Base-by-base conservation (phyloP, 768 basidiomycete genomes). In the Russula griseocarnosa region DNA sequence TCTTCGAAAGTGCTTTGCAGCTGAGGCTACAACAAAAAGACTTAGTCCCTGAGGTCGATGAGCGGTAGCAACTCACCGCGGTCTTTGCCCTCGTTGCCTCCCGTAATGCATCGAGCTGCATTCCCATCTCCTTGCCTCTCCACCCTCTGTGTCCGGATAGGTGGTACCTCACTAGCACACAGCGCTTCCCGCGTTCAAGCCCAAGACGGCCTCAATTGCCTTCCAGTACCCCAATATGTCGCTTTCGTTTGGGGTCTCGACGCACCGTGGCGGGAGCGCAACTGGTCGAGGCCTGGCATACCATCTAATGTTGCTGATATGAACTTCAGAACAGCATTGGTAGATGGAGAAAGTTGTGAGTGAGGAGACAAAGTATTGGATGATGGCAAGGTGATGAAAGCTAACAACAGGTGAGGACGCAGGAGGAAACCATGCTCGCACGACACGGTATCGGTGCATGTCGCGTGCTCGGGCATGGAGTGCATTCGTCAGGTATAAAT, bases 161-260 rank as follows among this genome's bases (percentile, higher is more conserved):
- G 64, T 2, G 57, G 58, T 53, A 74, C 75, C 38, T 80, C 81
- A 44, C 86, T 83, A 44, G 76, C 78, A 73, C 92, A 94, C 11
- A 90, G 63, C 83, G 81, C 68, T 75, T 77, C 47, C 92, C 86
- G 68, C 85, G 79, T 74, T 86, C 84, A 69, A 82, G 79, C 13
- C 83, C 83, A 62, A 90, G 79, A 82, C 73, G 32, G 78, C 75
- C 73, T 91, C 88, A 56, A 93, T 82, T 11, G 82, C 82, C 69
- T 85, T 89, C 92, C 60, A 94, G 76, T 24, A 76, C 81, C 40
- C 90, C 90, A 52, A 94, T 89, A 68, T 86, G 80, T 59, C 79
- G 76, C 75, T 86, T 90, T 71, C 91, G 79, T 71, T 78, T 83
- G 59, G 88, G 88, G 75, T 94, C 90, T 88, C 87, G 55, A 85